Base-by-base conservation (phyloP, 139 green algal genomes). In the Chlorella vulgaris region DNA sequence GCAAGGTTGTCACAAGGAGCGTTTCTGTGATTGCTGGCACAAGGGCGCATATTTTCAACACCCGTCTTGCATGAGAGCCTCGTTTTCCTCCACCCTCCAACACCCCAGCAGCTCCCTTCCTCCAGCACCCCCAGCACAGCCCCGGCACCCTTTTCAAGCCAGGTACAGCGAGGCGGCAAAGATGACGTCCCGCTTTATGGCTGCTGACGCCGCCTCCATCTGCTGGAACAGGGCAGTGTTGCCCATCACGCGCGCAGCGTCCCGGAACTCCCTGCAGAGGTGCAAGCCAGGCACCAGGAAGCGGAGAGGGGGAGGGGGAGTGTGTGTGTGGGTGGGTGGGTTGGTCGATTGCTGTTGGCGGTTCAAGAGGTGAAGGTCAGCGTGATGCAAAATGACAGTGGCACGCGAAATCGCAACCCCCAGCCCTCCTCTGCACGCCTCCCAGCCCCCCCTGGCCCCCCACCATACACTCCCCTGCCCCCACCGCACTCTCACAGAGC, bases 151-250 rank as follows among this genome's bases (percentile, higher is more conserved):
- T n/a, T n/a, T n/a, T 67, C 36, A 98, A 2, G 91, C 84, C 6
- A 99, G 86, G 77, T 99, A 99, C 26, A 99, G 86, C 28, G 80
- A 93, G 1, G 93, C 96, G 22, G 94, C 94, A 87, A 99, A 99
- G 58, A 99, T 90, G 76, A 99, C 96, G 86, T 99, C 97, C 0
- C 97, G 74, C 90, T 98, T 98, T 79, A 99, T 99, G 38, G 83
- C 74, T 0, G 86, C 82, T 2, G 88, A 95, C 0, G 96, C 97
- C 22, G 85, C 90, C 80, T 98, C 90, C 94, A 99, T 98, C 63
- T 96, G 92, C 68, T 92, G 66, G 79, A 95, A 96, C 69, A 99
- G 89, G 19, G 73, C 71, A 0, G 91, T 94, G 88, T 99, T 94
- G 58, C 97, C 97, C 92, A 99, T 98, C 29, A 99, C 91, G 1